phyloP scores from a whole-genome alignment of 2,329 filamentous ascomycete genomes.

The Aspergillus terreus region DNA sequence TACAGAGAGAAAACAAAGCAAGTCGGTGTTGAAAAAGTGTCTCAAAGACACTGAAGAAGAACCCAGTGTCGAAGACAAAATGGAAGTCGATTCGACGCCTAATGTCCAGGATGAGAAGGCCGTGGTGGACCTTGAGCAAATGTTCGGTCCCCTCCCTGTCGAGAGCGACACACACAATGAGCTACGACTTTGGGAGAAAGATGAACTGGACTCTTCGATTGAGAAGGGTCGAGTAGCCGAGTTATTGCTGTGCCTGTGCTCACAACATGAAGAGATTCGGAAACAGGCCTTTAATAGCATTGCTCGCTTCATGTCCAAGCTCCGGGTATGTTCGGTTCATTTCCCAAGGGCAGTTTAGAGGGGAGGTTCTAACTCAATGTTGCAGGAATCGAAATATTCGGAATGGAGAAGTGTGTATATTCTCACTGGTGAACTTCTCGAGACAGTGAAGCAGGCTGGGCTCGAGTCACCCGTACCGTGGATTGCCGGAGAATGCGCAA shows the following conservation, averaged over 20 bases:
- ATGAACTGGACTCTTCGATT: slow-evolving; percentile 72
- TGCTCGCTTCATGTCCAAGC: slow-evolving; percentile 44
- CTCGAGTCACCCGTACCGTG: slow-evolving; percentile 63
- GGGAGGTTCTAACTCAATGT: slow-evolving; percentile 6
- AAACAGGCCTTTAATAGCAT: slow-evolving; percentile 60
- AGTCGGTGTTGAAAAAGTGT: slow-evolving; percentile 35
- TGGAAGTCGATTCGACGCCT: slow-evolving; percentile 5
- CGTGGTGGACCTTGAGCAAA: slow-evolving; percentile 48
- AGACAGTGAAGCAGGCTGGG: slow-evolving; percentile 62
- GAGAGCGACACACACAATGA: slow-evolving; percentile 42
- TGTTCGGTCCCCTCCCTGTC: slow-evolving; percentile 50
- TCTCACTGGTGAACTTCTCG: slow-evolving; percentile 72
- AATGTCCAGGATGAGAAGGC: slow-evolving; percentile 8
- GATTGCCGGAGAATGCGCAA: slow-evolving; percentile 71
- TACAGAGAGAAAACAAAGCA: slow-evolving; percentile 37
- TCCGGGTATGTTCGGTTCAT: slow-evolving; percentile 37
- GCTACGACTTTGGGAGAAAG: slow-evolving; percentile 64
- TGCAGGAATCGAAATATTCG: slow-evolving; percentile 62
- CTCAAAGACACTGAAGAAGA: slow-evolving; percentile 16
- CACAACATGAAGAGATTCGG: slow-evolving; percentile 69
- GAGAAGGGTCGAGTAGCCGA: slow-evolving; percentile 70
- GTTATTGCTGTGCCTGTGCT: slow-evolving; percentile 72
- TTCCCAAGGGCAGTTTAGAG: slow-evolving; percentile 3
- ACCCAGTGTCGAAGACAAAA: slow-evolving; percentile 11
- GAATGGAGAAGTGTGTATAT: slow-evolving; percentile 77